Evolutionary conservation across 306 rosid genomes (phyloP), one percentile per base, ranked within the genome.

Genomic region (Vachellia collinsii): DNA sequence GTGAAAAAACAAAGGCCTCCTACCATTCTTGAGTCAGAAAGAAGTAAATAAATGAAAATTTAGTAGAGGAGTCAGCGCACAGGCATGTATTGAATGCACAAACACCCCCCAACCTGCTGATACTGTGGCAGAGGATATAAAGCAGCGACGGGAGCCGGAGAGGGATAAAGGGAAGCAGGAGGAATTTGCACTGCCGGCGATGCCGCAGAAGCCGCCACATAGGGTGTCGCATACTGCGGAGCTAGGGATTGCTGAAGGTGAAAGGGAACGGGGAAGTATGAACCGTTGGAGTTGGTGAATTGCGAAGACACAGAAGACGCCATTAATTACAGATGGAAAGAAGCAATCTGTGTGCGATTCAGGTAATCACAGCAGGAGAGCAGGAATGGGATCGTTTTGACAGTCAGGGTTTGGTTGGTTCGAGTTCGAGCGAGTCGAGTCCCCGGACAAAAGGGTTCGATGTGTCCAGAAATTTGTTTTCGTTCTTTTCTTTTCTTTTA

Each of bases 211-310:
- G 84, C 79, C 1, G 89, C 85, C 23, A 51, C 92, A 70, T 88
- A 90, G 8, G 92, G 85, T 16, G 91, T 36, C 2, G 91, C 86
- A 83, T 86, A 90, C 74, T 87, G 93, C 38, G 83, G 48, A 37
- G 90, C 53, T 13, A 87, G 46, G 7, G 97, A 80, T 71, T 89
- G 96, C 85, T 90, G 97, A 80, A 94, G 93, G 79, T 94, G 98
- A 72, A 94, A 92, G 25, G 97, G 98, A 14, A 87, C 44, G 58
- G 98, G 97, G 70, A 92, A 90, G 85, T 89, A 94, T 8, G 92
- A 83, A 29, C 81, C 80, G 76, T 83, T 90, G 42, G 96, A 62
- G 82, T 89, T 88, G 6, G 90, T 73, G 85, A 84, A 92, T 47
- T 90, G 98, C 23, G 89, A 85, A 48, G 83, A 74, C 1, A 85